phyloP scores from a whole-genome alignment of 371 early-diverging fungal genomes.

The Mucor mucedo region DNA sequence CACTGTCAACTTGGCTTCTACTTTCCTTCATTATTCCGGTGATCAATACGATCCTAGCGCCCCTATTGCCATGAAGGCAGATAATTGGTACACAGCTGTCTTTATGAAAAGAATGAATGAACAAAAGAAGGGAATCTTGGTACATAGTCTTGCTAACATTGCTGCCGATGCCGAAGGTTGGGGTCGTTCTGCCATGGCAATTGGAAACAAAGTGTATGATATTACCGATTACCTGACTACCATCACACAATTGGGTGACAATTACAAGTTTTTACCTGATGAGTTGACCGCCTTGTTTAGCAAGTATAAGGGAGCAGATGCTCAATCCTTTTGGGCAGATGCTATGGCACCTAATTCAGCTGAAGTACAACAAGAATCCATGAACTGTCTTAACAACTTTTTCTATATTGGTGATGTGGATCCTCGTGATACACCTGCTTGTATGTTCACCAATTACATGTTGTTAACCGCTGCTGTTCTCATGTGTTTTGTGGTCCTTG shows the following conservation, averaged over 20 bases:
- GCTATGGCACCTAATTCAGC: constrained; percentile 22
- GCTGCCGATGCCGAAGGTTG: constrained; percentile 38
- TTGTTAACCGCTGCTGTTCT: constrained; percentile 76
- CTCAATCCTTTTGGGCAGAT: constrained; percentile 33
- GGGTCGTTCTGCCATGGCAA: constrained; percentile 54
- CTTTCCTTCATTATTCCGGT: constrained; percentile 39
- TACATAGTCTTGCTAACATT: constrained; percentile 37
- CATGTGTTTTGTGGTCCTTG: constrained; percentile 76
- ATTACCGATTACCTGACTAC: constrained; percentile 64
- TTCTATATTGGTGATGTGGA: constrained; percentile 89
- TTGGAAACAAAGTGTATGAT: constrained; percentile 74
- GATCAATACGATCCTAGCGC: constrained; percentile 11
- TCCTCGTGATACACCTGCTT: constrained; percentile 71
- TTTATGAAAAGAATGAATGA: constrained; percentile 42
- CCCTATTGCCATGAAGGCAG: background rate
- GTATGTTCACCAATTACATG: constrained; percentile 86
- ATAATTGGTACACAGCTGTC: constrained; percentile 63
- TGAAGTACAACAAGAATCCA: constrained; percentile 33
- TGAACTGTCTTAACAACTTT: constrained; percentile 77
- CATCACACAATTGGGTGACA: constrained; percentile 40
- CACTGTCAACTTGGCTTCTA: constrained; percentile 27
- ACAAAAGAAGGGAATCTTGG: constrained; percentile 70
- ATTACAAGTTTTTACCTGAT: constrained; percentile 47
- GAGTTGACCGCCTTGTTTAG: constrained; percentile 61
- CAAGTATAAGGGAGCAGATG: constrained; percentile 63